Conservation (phyloP, 495 filamentous ascomycete genomes). For the Trichoderma erinaceum region DNA sequence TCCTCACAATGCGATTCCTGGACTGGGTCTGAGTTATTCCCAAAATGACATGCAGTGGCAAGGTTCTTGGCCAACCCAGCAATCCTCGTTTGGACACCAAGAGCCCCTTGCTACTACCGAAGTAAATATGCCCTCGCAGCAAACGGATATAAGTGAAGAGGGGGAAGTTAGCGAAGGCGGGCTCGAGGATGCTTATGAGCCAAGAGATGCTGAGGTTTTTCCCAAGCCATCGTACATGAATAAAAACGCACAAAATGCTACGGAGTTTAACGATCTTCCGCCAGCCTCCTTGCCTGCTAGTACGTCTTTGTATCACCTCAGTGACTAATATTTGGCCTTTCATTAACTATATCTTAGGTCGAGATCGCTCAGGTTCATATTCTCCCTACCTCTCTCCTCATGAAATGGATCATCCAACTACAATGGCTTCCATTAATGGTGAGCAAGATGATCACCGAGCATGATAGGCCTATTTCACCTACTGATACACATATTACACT, state of each 20-base stretch:
- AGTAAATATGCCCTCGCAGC: not conserved
- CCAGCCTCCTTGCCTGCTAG: not conserved
- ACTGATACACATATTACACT: not conserved
- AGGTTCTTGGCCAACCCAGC: not conserved
- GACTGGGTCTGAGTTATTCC: slow-evolving; percentile 2
- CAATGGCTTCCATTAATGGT: not conserved
- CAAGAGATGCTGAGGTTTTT: slow-evolving; percentile 20
- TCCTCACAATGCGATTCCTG: slow-evolving; percentile 14
- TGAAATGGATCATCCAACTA: slow-evolving; percentile 30
- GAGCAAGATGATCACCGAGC: not conserved
- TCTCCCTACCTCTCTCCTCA: slow-evolving; percentile 46
- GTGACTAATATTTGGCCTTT: not conserved
- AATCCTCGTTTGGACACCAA: not conserved
- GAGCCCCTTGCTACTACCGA: not conserved
- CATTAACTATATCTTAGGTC: slow-evolving; percentile 20
- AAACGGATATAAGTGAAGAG: slow-evolving; percentile 49
- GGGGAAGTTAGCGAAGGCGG: slow-evolving; percentile 68
- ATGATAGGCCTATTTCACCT: not conserved
- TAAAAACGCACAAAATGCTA: not conserved
- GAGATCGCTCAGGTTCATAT: slow-evolving; percentile 45
- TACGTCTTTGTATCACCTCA: not conserved
- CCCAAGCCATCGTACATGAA: not conserved
- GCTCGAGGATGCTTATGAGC: slow-evolving; percentile 43
- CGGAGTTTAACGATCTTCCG: not conserved
- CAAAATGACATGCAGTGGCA: slow-evolving; percentile 9